Percentiles rank a stretch among this genome's conserved stretches.
Evolutionary conservation across 2,329 filamentous ascomycete genomes (phyloP).

Genomic region (Pseudogymnoascus sp.): DNA sequence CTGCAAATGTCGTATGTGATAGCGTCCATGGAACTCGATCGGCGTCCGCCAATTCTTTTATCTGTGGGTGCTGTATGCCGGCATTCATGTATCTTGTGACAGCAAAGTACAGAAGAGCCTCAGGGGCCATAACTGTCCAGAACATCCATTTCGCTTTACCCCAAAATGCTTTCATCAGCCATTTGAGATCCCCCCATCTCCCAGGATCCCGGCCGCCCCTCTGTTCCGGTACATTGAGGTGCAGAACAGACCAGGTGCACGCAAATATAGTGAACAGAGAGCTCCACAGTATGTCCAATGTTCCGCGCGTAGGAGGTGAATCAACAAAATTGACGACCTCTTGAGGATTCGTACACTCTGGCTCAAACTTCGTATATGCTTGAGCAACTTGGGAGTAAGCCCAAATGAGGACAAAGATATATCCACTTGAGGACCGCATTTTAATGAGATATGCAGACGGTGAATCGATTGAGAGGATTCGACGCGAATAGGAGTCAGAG

Average conservation of each 20-base stretch:
- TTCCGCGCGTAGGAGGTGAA: conserved; percentile 19
- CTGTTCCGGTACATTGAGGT: conserved; percentile 21
- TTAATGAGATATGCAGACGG: neutral
- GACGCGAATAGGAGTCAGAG: neutral
- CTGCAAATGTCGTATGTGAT: neutral
- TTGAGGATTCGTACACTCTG: conserved; percentile 22
- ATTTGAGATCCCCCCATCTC: neutral
- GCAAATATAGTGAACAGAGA: conserved; percentile 22
- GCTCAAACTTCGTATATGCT: conserved; percentile 14
- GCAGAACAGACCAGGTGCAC: conserved; percentile 24
- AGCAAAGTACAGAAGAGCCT: neutral
- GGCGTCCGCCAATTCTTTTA: neutral
- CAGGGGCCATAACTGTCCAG: neutral
- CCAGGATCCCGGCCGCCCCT: neutral
- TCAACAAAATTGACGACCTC: conserved; percentile 19
- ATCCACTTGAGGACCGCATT: neutral
- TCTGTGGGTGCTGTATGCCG: too few species aligned
- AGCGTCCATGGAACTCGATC: neutral
- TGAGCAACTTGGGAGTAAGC: neutral
- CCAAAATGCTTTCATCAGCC: neutral
- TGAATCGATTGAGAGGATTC: neutral
- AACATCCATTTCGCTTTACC: conserved; percentile 13
- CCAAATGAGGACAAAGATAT: neutral
- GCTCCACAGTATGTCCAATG: conserved; percentile 24
- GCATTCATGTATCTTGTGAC: too few species aligned